A percentile compares a stretch with the other conserved stretches of the same genome.
phyloP scores from a whole-genome alignment of 1,284 basidiomycete species.

The Porogramme epimiltina region DNA sequence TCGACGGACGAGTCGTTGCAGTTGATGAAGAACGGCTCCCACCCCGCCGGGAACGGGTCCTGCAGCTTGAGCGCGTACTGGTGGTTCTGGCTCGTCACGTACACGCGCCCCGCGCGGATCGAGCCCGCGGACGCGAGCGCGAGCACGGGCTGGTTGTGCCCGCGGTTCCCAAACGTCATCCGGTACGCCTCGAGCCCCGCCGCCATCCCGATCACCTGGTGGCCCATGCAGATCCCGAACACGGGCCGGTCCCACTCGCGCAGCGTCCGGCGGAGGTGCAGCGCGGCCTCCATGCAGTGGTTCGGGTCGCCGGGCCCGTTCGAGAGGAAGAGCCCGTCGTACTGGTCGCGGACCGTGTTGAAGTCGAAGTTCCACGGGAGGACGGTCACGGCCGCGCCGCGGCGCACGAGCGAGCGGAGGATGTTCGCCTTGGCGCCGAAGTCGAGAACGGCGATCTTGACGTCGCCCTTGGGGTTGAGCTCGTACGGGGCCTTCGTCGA shows the following conservation, averaged over 20 bases:
- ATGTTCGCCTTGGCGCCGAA: conserved; percentile 99
- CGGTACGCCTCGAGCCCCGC: conserved; percentile 96
- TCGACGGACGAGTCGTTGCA: conserved; percentile 98
- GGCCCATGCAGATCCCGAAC: conserved; percentile 99
- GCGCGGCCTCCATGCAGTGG: conserved; percentile 86
- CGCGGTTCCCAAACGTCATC: conserved; percentile 97
- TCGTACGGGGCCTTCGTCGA: conserved; percentile 88
- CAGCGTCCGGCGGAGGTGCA: conserved; percentile 81
- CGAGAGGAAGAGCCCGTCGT: conserved; percentile 93
- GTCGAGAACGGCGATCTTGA: conserved; percentile 94
- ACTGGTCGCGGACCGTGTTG: conserved; percentile 87
- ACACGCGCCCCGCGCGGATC: conserved; percentile 94
- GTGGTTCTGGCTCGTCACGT: conserved; percentile 94
- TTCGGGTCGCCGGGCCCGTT: conserved; percentile 96
- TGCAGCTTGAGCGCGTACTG: conserved; percentile 93
- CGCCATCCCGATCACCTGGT: conserved; percentile 96
- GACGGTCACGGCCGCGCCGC: conserved; percentile 91
- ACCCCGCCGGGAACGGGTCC: conserved; percentile 92
- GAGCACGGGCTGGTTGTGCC: conserved; percentile 99
- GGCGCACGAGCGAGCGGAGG: conserved; percentile 86
- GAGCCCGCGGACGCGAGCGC: conserved; percentile 89
- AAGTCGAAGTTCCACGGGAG: conserved; percentile 98
- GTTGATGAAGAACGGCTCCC: conserved; percentile 98
- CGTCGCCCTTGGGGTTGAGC: conserved; percentile 85
- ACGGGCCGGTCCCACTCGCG: conserved; percentile 91